Conservation (phyloP, 176 grass and related monocot species). For the Phoenix dactylifera region DNA sequence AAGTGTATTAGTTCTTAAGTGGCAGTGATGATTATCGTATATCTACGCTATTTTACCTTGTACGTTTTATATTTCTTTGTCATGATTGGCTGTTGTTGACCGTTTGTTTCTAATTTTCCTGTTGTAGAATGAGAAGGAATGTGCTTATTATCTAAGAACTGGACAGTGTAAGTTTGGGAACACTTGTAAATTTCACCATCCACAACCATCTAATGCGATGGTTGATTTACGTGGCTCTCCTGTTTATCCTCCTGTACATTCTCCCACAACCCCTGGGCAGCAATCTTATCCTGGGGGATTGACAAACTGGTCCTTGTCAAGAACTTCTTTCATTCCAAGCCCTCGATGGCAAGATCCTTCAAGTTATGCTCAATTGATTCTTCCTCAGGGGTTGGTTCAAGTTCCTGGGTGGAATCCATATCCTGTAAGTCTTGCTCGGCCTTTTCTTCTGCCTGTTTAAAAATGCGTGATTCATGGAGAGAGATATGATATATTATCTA, state of each 20-base stretch:
- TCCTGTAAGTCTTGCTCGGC: conserved; percentile 43
- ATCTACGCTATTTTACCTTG: no score
- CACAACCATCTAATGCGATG: conserved; percentile 66
- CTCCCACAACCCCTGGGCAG: conserved; percentile 58
- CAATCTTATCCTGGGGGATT: conserved; percentile 40
- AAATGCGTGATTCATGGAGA: no score
- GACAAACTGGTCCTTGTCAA: conserved; percentile 51
- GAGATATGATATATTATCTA: no score
- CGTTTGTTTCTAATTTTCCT: conserved; percentile 28
- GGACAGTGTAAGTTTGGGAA: conserved; percentile 82
- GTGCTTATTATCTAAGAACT: conserved; percentile 75
- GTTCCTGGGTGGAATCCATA: conserved; percentile 78
- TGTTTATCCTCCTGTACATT: conserved; percentile 54
- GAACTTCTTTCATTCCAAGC: conserved; percentile 64
- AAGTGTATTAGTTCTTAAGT: not conserved
- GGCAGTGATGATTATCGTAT: no score
- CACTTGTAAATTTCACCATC: conserved; percentile 86
- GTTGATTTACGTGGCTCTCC: conserved; percentile 49
- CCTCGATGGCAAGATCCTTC: conserved; percentile 88
- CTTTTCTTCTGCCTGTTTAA: not conserved
- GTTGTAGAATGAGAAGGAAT: conserved; percentile 77
- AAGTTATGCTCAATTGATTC: conserved; percentile 76
- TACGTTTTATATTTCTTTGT: no score
- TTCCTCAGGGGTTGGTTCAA: conserved; percentile 84
- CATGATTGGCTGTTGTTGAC: no score